These are phyloP conservation scores for Cyclostephanos invisitatus DNA, from an alignment of 108 stramenopile species.

Conservation along the genomic window DNA sequence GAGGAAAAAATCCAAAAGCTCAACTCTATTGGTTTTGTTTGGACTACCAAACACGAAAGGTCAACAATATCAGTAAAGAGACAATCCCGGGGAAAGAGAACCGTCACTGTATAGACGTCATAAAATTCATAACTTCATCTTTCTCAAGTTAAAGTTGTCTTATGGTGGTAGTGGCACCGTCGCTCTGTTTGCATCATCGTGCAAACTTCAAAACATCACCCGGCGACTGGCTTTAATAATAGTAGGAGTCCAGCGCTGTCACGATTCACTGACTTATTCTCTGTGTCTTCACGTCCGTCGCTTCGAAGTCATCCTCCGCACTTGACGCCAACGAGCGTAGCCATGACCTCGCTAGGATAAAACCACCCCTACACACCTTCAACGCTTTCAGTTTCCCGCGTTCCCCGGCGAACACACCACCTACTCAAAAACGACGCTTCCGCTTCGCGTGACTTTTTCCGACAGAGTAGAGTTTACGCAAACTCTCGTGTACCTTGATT, in stretches of 20 bases:
- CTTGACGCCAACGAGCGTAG: slow-evolving; percentile 15
- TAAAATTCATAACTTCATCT: neutral
- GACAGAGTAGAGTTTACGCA: no score
- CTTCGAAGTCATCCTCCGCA: slow-evolving; percentile 2
- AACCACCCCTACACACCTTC: slow-evolving; percentile 60
- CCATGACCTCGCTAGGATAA: slow-evolving; percentile 49
- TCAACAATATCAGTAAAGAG: neutral
- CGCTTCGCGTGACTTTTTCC: no score
- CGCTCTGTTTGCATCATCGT: slow-evolving; percentile 50
- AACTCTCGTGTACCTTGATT: no score
- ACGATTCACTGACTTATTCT: neutral
- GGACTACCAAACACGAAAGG: slow-evolving; percentile 39
- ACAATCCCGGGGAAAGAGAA: neutral
- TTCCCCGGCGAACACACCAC: slow-evolving; percentile 80
- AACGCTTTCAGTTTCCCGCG: slow-evolving; percentile 63
- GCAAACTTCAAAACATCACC: slow-evolving; percentile 54
- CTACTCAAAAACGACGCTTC: slow-evolving; percentile 51
- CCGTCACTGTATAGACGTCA: neutral
- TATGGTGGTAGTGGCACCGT: slow-evolving; percentile 11
- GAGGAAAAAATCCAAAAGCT: slow-evolving; percentile 71
- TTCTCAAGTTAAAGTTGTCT: no score
- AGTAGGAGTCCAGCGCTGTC: slow-evolving; percentile 61
- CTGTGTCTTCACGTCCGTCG: neutral
- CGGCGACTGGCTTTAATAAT: slow-evolving; percentile 54
- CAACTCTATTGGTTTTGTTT: slow-evolving; percentile 66